Evolutionary conservation across 768 basidiomycete species (phyloP).

Genomic region (Gymnopilus dilepis): DNA sequence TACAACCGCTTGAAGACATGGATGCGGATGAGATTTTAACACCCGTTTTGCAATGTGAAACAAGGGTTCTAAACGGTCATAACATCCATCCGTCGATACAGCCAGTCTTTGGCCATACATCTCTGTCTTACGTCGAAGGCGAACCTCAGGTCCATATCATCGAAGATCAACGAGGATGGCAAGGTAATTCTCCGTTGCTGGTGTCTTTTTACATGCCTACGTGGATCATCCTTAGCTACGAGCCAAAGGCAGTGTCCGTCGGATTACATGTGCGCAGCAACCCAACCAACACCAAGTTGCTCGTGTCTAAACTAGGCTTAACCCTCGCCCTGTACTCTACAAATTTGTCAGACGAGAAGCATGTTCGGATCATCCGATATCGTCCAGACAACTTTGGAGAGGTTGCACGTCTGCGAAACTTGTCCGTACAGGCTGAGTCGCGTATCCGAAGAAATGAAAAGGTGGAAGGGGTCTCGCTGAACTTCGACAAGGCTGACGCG

Average conservation of each 20-base stretch:
- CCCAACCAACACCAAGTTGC: conserved; percentile 7
- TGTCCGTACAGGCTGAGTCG: not conserved
- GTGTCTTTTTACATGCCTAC: conserved; percentile 41
- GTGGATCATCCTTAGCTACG: conserved; percentile 34
- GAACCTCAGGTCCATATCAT: conserved; percentile 26
- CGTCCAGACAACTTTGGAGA: conserved; percentile 31
- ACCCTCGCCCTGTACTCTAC: conserved; percentile 33
- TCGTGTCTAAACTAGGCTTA: conserved; percentile 33
- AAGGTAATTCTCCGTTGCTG: conserved; percentile 40
- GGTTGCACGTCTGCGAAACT: conserved; percentile 14
- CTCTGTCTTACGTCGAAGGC: conserved; percentile 1
- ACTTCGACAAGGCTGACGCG: conserved; percentile 14
- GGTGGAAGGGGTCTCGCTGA: conserved; percentile 5
- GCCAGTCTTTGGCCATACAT: conserved; percentile 36
- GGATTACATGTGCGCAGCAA: conserved; percentile 35
- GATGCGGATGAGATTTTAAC: conserved; percentile 22
- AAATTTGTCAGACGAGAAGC: conserved; percentile 30
- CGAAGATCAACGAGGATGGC: conserved; percentile 39
- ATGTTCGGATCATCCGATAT: conserved; percentile 37
- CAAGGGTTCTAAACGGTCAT: conserved; percentile 23
- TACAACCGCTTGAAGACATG: conserved; percentile 32
- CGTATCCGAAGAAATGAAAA: not conserved
- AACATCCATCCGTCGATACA: conserved; percentile 43
- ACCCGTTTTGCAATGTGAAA: conserved; percentile 43
- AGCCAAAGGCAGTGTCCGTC: conserved; percentile 25